Evolutionary conservation across 345 rosid genomes (phyloP), one percentile per base, ranked within the genome.

Genomic region (Syzygium aromaticum): DNA sequence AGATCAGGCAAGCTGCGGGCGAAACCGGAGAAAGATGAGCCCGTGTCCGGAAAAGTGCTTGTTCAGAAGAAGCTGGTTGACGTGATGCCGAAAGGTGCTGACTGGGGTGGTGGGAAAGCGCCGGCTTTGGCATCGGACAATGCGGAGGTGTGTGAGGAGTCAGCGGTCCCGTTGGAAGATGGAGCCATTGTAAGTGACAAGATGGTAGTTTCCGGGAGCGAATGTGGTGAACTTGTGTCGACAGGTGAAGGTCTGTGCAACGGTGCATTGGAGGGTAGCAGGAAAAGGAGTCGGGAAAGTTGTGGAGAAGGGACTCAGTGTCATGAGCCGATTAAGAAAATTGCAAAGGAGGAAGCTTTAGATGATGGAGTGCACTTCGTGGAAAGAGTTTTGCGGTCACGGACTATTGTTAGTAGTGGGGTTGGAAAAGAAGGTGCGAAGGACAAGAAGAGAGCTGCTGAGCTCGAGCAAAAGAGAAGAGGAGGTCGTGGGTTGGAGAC

Each of bases 331-430:
- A 91, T 87, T 30, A 90, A 86, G 86, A 92, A 67, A 84, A 89
- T 25, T 52, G 84, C 38, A 49, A 89, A 85, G 84, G 86, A 84
- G 40, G 89, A 89, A 27, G 85, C 43, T 23, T 21, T 84, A 33
- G 86, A 85, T 57, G 77, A 87, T 53, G 88, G 86, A 59, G 77
- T 85, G 64, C 90, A 85, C 86, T 86, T 88, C 77, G 86, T 89
- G 49, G 89, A 89, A 17, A 91, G 93, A 90, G 94, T 92, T 87
- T 91, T 96, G 51, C 91, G 95, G 53, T 93, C 96, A 4, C 85
- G 78, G 86, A 84, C 63, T 54, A 54, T 40, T 4, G 84, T 51
- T 21, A 51, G 52, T 40, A 30, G 40, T 86, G 87, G 85, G 61
- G 80, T n/a, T 23, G 86, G 59, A 84, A 86, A 88, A 85, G 86